Base-by-base conservation (phyloP, 495 filamentous ascomycete genomes). In the Penicillium salamii region DNA sequence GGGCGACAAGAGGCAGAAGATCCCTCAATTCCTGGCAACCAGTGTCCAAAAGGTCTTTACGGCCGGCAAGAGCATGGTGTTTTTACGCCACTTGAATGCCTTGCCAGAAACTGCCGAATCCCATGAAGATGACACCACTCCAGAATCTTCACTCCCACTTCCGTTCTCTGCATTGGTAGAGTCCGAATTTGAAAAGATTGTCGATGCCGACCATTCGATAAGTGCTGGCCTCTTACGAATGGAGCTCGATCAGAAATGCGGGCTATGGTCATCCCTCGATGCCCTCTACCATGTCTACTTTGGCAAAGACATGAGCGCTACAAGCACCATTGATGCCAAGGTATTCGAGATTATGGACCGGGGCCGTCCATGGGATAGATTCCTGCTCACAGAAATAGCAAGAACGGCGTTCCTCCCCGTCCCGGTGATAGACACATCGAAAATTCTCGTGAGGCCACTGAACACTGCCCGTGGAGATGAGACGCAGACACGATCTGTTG, bases 31-130 rank as follows among this genome's bases (percentile, higher is more conserved):
- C 49, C 74, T 97, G 6, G 80, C 83, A 32, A 74, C 82, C 1
- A 78, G 83, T 1, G 81, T 81, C 1, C 63, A 72, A 11, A 87
- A 81, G 50, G 87, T 96, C 19, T 90, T 96, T 49, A 89, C 82
- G 0, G 85, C 88, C 4, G 92, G 93, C 0, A 96, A 97, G 62
- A 93, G 85, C 57, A 84, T 90, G 51, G 82, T 93, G 1, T 87
- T 97, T 41, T 67, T 96, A 15, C 85, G 83, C 26, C 78, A 83
- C 26, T 76, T 89, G 42, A 67, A 72, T 28, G 56, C 58, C 9
- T 38, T 49, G 3, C 58, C 58, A 7, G 52, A 60, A 14, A 38
- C 50, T 18, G 14, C 53, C 4, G 55, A 62, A 15, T 31, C 42
- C 17, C 81, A 86, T 47, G 68, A 76, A 5, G 74, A 71, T n/a